phyloP scores from a whole-genome alignment of 83 land plant genomes.

The Diphasiastrum complanatum region DNA sequence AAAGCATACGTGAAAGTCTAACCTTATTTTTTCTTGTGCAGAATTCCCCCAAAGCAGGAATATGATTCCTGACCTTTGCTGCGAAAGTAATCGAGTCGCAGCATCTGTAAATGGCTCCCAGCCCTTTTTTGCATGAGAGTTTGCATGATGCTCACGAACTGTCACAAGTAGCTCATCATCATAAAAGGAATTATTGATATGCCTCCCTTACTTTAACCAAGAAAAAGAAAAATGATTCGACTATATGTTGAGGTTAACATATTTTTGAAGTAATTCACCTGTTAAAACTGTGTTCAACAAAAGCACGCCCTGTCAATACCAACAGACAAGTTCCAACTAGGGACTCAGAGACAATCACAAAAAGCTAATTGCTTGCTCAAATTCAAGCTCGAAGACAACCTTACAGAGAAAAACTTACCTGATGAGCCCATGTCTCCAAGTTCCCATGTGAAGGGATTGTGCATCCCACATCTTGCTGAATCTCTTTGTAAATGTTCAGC shows the following conservation, averaged over 20 bases:
- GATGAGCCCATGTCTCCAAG: not conserved
- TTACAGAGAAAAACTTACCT: conserved; percentile 1
- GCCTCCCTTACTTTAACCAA: no score
- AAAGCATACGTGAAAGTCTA: not conserved
- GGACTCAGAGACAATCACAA: no score
- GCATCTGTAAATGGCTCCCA: conserved; percentile 8
- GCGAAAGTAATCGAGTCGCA: not conserved
- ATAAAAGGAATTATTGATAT: no score
- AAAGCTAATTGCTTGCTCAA: no score
- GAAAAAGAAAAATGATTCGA: no score
- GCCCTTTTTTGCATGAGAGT: conserved; percentile 7
- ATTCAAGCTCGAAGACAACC: not conserved
- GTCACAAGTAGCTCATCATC: no score
- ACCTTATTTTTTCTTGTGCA: conserved; percentile 6
- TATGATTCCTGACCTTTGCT: not conserved
- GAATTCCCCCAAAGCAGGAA: conserved; percentile 5
- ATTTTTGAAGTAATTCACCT: no score
- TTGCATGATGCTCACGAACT: not conserved
- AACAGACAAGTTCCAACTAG: no score
- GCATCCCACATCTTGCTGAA: conserved; percentile 4
- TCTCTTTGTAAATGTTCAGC: conserved; percentile 9
- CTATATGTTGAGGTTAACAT: no score
- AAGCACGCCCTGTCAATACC: no score
- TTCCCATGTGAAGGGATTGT: not conserved
- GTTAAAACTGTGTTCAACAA: no score